phyloP scores from a whole-genome alignment of 805 yeast genomes.

The Cyberlindnera xylosilytica region DNA sequence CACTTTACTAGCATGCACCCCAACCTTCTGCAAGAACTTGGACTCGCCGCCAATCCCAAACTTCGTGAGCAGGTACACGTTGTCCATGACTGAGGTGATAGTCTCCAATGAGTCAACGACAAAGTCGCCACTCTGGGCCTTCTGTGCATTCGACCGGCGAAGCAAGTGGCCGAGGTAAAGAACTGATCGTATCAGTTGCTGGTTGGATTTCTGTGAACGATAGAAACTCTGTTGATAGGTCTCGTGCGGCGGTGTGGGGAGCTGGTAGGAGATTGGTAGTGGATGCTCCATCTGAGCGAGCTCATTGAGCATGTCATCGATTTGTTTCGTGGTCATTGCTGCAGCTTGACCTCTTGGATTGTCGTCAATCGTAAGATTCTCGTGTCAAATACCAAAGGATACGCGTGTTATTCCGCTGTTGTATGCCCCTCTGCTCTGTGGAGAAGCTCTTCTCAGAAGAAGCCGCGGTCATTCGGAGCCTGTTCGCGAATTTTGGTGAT shows the following conservation, averaged over 20 bases:
- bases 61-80: conserved; percentile 16
- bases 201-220: conserved; percentile 7
- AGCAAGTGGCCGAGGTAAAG: conserved; percentile 15
- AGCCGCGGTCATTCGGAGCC: no score
- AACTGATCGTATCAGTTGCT: conserved; percentile 16
- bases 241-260: conserved; percentile 3
- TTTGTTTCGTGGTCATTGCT: conserved; percentile 2
- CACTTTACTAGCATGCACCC: conserved; percentile 15
- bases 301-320: conserved; percentile 10
- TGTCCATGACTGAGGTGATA: conserved; percentile 21
- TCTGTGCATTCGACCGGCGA: conserved; percentile 6
- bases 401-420: no score
- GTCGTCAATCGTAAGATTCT: no score
- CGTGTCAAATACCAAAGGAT: no score
- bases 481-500: no score
- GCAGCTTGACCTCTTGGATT: neutral
- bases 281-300: conserved; percentile 4
- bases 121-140: conserved; percentile 7
- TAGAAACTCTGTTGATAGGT: neutral
- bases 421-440: no score
- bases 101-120: conserved; percentile 19
- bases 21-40: conserved; percentile 1
- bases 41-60: conserved; percentile 14
- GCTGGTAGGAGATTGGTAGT: conserved; percentile 2
- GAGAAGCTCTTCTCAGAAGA: no score